Evolutionary conservation across 257 asterid species (phyloP).

Genomic region (Plantago elongata): DNA sequence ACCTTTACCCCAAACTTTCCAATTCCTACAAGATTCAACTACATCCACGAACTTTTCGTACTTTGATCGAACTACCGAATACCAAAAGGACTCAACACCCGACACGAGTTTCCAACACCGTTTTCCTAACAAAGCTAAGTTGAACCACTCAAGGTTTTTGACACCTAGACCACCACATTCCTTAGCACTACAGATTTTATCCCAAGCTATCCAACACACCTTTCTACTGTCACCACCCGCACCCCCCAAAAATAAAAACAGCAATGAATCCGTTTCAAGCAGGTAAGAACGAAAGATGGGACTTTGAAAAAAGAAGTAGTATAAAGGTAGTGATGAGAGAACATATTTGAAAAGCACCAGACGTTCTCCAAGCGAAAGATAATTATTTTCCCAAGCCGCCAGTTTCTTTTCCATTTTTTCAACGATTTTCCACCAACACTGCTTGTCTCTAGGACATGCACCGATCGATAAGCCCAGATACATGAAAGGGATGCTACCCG

Average conservation of each 20-base stretch:
- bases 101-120: not conserved
- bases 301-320: not conserved
- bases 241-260: too few relatives aligned
- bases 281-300: not conserved
- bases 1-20: too few relatives aligned
- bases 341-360: not conserved
- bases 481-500: not conserved
- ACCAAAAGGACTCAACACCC: not conserved
- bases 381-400: not conserved
- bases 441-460: not conserved
- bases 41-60: too few relatives aligned
- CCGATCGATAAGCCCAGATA: not conserved
- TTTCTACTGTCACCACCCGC: too few relatives aligned
- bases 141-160: not conserved
- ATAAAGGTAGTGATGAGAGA: not conserved
- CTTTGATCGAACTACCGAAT: not conserved
- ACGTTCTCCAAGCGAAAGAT: not conserved
- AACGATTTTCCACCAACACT: too few relatives aligned
- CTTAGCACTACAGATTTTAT: not conserved
- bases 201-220: not conserved
- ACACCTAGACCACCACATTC: not conserved
- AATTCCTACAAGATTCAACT: too few relatives aligned
- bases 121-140: not conserved
- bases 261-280: too few relatives aligned
- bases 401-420: not conserved